Base-by-base conservation (phyloP, 2,329 filamentous ascomycete species). In the Fusarium falciforme region DNA sequence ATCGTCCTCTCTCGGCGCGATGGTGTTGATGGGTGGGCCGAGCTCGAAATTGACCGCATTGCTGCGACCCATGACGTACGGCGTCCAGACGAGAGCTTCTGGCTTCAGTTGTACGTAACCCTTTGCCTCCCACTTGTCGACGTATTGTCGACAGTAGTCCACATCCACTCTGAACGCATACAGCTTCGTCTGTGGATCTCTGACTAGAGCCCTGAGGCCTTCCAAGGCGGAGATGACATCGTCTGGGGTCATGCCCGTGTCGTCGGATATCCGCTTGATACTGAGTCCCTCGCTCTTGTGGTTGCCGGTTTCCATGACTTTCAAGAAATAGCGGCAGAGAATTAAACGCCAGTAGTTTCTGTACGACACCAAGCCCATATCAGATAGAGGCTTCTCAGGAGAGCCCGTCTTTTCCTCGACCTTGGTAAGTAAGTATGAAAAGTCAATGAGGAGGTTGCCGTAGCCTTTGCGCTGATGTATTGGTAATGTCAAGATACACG, bases 381-480 rank as follows among this genome's bases (percentile, higher is more conserved):
- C 96, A 0, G 96, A 98, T 5, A 99, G 88, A 0, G 96, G 96
- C 83, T 99, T 99, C 82, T 99, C 96, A 0, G 96, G 96, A 2
- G 96, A 98, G 11, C 96, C 96, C 1, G 95, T 97, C 83, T 98
- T 98, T 77, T 92, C 90, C 83, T 99, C 96, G 1, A 97, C 94
- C 61, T 95, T 91, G 0, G 97, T 98, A 55, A 99, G 89, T 8
- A 99, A 91, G 80, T 99, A 99, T 1, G 96, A 99, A 81, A 99
- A 99, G 81, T 99, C 96, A 77, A 99, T 99, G 55, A 99, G 89
- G 25, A 98, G 91, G 79, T 98, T 96, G 7, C 97, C 96, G 77
- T 98, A 99, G 66, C 96, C 96, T 82, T 98, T 98, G 64, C 97
- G 92, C 84, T 98, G 96, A 80, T 98, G 96, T 64, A 98, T 98